Evolutionary conservation across 225 moss, liverwort and hornwort species (phyloP).

Genomic region (Bryoerythrophyllum caledonicum): DNA sequence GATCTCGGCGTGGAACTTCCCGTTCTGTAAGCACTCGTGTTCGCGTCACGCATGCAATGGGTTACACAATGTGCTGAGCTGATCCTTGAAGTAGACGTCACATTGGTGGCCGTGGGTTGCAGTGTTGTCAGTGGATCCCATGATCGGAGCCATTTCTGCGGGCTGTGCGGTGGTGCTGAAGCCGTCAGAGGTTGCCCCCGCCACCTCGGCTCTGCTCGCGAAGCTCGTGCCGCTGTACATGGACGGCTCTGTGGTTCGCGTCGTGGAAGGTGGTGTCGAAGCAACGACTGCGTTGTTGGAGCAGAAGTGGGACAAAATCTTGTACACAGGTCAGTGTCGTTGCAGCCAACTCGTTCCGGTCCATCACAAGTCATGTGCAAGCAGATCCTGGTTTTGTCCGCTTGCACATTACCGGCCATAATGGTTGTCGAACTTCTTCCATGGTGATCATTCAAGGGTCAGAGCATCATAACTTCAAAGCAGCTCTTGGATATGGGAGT

Average conservation of each 20-base stretch:
- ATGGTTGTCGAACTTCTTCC: too few species aligned
- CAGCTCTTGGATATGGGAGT: too few species aligned
- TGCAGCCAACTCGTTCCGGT: background rate
- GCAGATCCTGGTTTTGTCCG: too few species aligned
- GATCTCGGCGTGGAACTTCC: constrained; percentile 59
- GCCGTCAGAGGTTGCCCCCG: constrained; percentile 68
- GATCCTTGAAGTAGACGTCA: background rate
- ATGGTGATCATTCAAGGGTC: too few species aligned
- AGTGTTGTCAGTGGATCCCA: constrained; percentile 62
- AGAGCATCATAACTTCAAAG: too few species aligned
- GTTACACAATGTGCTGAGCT: background rate
- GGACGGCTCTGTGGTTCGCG: constrained; percentile 54
- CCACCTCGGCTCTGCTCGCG: constrained; percentile 57
- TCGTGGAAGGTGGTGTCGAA: constrained; percentile 64
- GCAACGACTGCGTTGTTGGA: constrained; percentile 53
- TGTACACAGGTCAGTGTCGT: constrained; percentile 53
- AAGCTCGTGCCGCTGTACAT: constrained; percentile 64
- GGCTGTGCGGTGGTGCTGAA: constrained; percentile 72
- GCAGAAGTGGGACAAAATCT: constrained; percentile 79
- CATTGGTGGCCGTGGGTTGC: too few species aligned
- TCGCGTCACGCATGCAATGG: background rate
- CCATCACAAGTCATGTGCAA: background rate
- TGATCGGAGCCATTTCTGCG: constrained; percentile 65
- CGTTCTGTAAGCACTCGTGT: constrained; percentile 43
- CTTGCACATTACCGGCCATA: too few species aligned